These are phyloP conservation scores for Orbilia brochopaga DNA, from an alignment of 2,329 filamentous ascomycete species.

Conservation along the genomic window DNA sequence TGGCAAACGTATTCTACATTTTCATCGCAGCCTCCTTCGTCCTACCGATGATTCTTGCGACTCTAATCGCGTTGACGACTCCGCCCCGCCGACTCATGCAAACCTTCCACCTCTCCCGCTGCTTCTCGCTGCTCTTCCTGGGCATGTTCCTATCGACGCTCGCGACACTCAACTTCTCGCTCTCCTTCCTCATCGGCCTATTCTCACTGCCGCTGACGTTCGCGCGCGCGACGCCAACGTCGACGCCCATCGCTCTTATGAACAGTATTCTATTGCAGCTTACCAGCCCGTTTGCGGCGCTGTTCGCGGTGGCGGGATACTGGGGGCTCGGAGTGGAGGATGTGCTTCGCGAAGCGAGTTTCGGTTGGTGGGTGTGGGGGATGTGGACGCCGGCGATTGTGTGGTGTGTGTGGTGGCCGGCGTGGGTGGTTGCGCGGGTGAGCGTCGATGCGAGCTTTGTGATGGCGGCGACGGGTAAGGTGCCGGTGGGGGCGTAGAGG, in stretches of 20 bases:
- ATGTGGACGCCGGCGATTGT: slow-evolving; percentile 87
- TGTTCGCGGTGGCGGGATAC: slow-evolving; percentile 62
- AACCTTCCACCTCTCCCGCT: slow-evolving; percentile 80
- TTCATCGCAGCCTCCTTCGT: slow-evolving; percentile 66
- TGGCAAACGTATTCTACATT: slow-evolving; percentile 66
- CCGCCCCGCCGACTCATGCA: slow-evolving; percentile 65
- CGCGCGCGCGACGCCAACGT: slow-evolving; percentile 62
- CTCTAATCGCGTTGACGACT: slow-evolving; percentile 61
- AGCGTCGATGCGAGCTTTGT: slow-evolving; percentile 49
- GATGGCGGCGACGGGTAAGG: slow-evolving; percentile 60
- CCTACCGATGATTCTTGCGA: slow-evolving; percentile 67
- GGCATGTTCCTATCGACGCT: slow-evolving; percentile 91
- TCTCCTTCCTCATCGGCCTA: slow-evolving; percentile 83
- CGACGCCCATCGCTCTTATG: slow-evolving; percentile 57
- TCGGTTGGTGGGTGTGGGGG: slow-evolving; percentile 87
- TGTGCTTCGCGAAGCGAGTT: slow-evolving; percentile 74
- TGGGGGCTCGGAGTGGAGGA: slow-evolving; percentile 63
- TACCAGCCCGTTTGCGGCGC: slow-evolving; percentile 67
- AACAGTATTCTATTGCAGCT: slow-evolving; percentile 65
- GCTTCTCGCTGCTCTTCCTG: slow-evolving; percentile 87
- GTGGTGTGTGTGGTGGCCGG: slow-evolving; percentile 97
- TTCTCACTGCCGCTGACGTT: slow-evolving; percentile 81
- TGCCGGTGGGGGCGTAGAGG: slow-evolving; percentile 2
- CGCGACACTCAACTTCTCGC: slow-evolving; percentile 93
- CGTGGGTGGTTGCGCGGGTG: slow-evolving; percentile 71